phyloP scores from a whole-genome alignment of 2,329 filamentous ascomycete species.

The Xylariaceae sp. region DNA sequence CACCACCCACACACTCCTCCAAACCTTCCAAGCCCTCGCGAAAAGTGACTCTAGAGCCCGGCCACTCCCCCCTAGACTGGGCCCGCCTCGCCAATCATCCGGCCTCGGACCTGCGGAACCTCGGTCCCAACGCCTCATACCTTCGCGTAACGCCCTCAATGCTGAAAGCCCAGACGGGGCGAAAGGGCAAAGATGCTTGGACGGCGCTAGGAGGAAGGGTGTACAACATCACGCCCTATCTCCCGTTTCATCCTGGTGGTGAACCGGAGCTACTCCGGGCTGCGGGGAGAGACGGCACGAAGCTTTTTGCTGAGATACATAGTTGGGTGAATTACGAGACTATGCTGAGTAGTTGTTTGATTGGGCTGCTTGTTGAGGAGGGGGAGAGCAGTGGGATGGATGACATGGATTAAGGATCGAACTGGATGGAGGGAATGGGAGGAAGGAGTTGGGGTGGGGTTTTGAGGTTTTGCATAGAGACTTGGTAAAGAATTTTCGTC shows the following conservation, averaged over 20 bases:
- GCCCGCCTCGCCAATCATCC: conserved; percentile 68
- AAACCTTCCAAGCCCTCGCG: conserved; percentile 56
- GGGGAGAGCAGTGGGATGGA: conserved; percentile 46
- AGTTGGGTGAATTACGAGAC: conserved; percentile 72
- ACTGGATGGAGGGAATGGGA: neutral
- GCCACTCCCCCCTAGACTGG: conserved; percentile 96
- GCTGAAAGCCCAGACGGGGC: conserved; percentile 75
- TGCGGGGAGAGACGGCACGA: conserved; percentile 61
- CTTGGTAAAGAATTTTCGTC: too few relatives aligned
- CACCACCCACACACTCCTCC: conserved; percentile 52
- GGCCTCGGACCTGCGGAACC: conserved; percentile 63
- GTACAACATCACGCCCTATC: conserved; percentile 89
- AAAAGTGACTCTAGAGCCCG: conserved; percentile 81
- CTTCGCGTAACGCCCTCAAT: conserved; percentile 78
- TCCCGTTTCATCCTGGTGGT: conserved; percentile 88
- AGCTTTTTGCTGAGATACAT: conserved; percentile 64
- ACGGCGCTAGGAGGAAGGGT: conserved; percentile 85
- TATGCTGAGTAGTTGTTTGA: conserved; percentile 62
- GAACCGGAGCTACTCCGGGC: conserved; percentile 67
- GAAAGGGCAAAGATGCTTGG: conserved; percentile 86
- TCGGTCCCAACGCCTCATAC: conserved; percentile 52
- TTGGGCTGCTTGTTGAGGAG: conserved; percentile 64
- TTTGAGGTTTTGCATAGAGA: too few relatives aligned
- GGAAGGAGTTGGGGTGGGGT: too few relatives aligned
- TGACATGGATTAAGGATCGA: conserved; percentile 66